These are phyloP conservation scores for Chrysoporthe austroafricana DNA, from an alignment of 2,329 filamentous ascomycete genomes.

Conservation along the genomic window DNA sequence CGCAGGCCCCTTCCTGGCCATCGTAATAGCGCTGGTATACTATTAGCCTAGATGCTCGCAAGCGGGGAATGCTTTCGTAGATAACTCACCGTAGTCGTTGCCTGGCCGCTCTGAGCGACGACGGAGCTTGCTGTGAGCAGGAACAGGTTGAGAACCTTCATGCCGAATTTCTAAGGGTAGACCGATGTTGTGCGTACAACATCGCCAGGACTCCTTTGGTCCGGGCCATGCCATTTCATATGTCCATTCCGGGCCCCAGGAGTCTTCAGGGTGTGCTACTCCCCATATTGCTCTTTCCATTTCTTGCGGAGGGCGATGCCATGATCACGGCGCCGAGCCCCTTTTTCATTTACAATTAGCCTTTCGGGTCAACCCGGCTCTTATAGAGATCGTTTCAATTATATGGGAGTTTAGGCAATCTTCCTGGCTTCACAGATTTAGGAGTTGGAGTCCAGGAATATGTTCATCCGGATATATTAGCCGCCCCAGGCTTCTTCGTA, in stretches of 20 bases:
- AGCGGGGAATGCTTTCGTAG: not conserved
- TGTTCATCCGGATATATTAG: constrained; percentile 18
- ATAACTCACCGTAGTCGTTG: constrained; percentile 23
- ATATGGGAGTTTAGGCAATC: constrained; percentile 10
- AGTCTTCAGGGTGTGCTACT: not conserved
- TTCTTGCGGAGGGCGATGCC: not conserved
- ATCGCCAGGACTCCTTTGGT: not conserved
- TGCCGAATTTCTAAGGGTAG: not conserved
- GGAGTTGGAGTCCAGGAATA: constrained; percentile 1
- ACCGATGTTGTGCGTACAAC: not conserved
- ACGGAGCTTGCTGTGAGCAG: constrained; percentile 13
- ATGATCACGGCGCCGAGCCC: not conserved
- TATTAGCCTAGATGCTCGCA: not conserved
- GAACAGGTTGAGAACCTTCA: constrained; percentile 15
- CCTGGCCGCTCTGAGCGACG: constrained; percentile 25
- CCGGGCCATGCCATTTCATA: not conserved
- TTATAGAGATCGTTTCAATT: constrained; percentile 3
- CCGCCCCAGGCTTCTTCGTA: not conserved
- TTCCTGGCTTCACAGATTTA: not conserved
- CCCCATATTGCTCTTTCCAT: not conserved
- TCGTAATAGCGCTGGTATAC: constrained; percentile 24
- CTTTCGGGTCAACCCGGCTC: not conserved
- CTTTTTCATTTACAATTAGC: not conserved
- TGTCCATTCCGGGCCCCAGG: not conserved
- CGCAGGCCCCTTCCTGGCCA: constrained; percentile 22